A percentile compares a stretch with the other conserved stretches of the same genome.
Conservation (phyloP, 2,329 filamentous ascomycete species). For the Xylaria sp. region DNA sequence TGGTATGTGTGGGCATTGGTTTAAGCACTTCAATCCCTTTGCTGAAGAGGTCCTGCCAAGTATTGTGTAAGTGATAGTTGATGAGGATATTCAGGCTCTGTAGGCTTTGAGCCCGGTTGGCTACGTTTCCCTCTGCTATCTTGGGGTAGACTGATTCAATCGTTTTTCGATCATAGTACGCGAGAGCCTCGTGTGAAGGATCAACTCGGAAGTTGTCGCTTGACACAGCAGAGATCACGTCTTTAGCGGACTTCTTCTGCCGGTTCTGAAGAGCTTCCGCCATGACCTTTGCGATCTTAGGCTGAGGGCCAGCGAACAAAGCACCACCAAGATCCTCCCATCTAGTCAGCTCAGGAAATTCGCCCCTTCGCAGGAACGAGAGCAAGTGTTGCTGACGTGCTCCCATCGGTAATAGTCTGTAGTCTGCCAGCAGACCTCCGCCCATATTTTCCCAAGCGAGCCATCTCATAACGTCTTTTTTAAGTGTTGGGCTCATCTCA, state of each 20-base stretch:
- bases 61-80: constrained; percentile 84
- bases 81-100: constrained; percentile 77
- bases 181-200: constrained; percentile 72
- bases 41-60: constrained; percentile 83
- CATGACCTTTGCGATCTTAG: constrained; percentile 71
- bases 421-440: constrained; percentile 81
- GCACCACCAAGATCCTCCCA: constrained; percentile 78
- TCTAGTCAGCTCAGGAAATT: constrained; percentile 78
- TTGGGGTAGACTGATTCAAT: constrained; percentile 74
- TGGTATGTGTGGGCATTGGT: constrained; percentile 80
- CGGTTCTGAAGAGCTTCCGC: constrained; percentile 67
- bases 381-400: constrained; percentile 77
- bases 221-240: constrained; percentile 71
- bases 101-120: constrained; percentile 70
- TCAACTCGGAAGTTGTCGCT: constrained; percentile 73
- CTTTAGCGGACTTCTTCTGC: constrained; percentile 66
- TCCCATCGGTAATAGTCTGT: constrained; percentile 87
- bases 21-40: constrained; percentile 84
- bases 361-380: constrained; percentile 76
- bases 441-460: constrained; percentile 94
- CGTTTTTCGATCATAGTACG: constrained; percentile 76
- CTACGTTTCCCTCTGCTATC: constrained; percentile 71
- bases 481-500: constrained; percentile 70
- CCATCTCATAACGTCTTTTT: constrained; percentile 82
- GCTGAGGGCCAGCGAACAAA: constrained; percentile 77